These are phyloP conservation scores for Pilatotrama ljubarskyi DNA, from an alignment of 768 basidiomycete genomes.

Conservation along the genomic window DNA sequence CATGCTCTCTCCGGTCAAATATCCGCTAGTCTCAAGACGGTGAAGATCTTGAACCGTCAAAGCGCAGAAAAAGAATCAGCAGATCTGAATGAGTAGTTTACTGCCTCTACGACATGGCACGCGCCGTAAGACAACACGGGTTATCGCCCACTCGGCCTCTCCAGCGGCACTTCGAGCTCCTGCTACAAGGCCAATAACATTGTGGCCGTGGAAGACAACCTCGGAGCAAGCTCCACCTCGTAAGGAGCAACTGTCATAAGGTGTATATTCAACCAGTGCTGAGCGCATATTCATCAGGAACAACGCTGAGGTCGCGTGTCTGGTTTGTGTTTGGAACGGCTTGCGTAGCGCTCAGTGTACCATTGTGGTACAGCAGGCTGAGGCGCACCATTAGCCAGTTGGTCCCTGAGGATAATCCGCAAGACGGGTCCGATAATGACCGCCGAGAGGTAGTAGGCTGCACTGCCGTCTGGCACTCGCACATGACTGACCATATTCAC, in stretches of 20 bases:
- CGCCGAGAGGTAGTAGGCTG: no score
- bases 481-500: no score
- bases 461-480: no score
- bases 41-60: not conserved
- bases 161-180: not conserved
- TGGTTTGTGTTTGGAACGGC: constrained; percentile 4
- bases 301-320: not conserved
- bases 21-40: not conserved
- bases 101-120: not conserved
- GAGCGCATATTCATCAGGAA: not conserved
- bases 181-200: not conserved
- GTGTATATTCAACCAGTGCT: not conserved
- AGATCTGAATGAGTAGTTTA: not conserved
- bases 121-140: not conserved
- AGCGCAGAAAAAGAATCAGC: no score
- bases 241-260: not conserved
- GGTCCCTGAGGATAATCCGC: not conserved
- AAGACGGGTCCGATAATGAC: no score
- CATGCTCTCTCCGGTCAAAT: not conserved
- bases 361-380: not conserved
- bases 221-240: not conserved
- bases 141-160: not conserved
- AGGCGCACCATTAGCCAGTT: not conserved
- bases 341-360: not conserved
- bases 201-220: not conserved